These are phyloP conservation scores for Naganishia antarctica DNA, from an alignment of 768 basidiomycete genomes.

Conservation along the genomic window DNA sequence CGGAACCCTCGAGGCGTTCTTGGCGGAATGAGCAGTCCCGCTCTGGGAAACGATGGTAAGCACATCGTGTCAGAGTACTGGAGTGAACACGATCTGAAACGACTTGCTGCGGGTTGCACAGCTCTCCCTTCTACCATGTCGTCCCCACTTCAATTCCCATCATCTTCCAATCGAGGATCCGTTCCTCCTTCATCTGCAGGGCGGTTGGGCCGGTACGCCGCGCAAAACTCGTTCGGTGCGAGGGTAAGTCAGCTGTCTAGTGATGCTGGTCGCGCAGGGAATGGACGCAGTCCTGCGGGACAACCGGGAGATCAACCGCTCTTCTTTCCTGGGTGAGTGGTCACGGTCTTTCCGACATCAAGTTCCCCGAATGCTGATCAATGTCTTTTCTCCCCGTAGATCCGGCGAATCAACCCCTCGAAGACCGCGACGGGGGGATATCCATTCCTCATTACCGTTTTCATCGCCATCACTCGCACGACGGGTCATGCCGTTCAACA, in stretches of 20 bases:
- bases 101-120: neutral
- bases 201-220: neutral
- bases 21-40: slow-evolving; percentile 10
- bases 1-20: slow-evolving; percentile 11
- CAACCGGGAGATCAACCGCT: slow-evolving; percentile 45
- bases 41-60: slow-evolving; percentile 10
- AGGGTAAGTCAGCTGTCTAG: slow-evolving; percentile 21
- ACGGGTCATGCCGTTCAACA: slow-evolving; percentile 52
- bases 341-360: neutral
- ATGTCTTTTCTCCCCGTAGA: slow-evolving; percentile 32
- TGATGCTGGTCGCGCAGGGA: neutral
- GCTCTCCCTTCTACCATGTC: slow-evolving; percentile 17
- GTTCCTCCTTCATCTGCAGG: slow-evolving; percentile 13
- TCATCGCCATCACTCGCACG: slow-evolving; percentile 52
- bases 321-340: slow-evolving; percentile 52
- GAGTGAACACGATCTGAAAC: too few species aligned
- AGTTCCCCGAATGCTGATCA: neutral
- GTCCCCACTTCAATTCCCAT: slow-evolving; percentile 22
- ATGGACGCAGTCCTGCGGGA: slow-evolving; percentile 10
- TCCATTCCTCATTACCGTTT: slow-evolving; percentile 73
- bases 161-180: slow-evolving; percentile 7
- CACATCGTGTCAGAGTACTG: neutral
- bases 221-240: neutral
- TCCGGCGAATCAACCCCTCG: slow-evolving; percentile 58
- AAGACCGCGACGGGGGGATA: slow-evolving; percentile 76